A percentile compares a stretch with the other conserved stretches of the same genome.
phyloP scores from a whole-genome alignment of 768 basidiomycete species.

The Phlegmacium glaucopus region DNA sequence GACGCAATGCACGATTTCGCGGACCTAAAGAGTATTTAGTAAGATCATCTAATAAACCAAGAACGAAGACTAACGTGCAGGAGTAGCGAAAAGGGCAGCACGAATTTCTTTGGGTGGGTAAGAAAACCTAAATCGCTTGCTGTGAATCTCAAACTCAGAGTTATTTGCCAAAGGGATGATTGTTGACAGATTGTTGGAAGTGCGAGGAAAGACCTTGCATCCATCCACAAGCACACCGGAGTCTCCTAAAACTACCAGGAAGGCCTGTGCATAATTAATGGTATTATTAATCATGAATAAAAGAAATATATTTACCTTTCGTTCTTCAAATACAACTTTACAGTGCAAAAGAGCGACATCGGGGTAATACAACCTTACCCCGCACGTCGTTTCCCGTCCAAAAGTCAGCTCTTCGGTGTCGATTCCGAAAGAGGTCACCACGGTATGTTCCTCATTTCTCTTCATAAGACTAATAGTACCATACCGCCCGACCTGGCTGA shows the following conservation, averaged over 20 bases:
- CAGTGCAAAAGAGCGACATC: constrained; percentile 63
- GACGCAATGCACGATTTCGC: constrained; percentile 48
- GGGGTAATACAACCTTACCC: constrained; percentile 67
- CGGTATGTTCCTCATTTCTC: constrained; percentile 11
- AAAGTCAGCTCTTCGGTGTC: constrained; percentile 67
- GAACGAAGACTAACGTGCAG: constrained; percentile 34
- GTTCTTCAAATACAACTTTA: constrained; percentile 63
- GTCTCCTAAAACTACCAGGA: constrained; percentile 58
- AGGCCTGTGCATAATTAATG: constrained; percentile 48
- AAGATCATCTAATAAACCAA: not conserved
- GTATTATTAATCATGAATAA: not conserved
- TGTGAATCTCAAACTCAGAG: constrained; percentile 64
- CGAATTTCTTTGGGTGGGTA: constrained; percentile 76
- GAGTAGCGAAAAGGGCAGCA: constrained; percentile 46
- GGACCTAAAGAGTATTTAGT: constrained; percentile 18
- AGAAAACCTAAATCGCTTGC: constrained; percentile 66
- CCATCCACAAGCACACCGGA: constrained; percentile 61
- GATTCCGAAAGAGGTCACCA: constrained; percentile 68
- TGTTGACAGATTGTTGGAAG: constrained; percentile 29
- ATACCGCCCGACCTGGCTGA: constrained; percentile 57
- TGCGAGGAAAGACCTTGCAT: constrained; percentile 52
- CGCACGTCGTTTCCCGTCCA: constrained; percentile 61
- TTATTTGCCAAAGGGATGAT: constrained; percentile 66
- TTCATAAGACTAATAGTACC: constrained; percentile 68
- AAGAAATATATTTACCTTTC: constrained; percentile 40